phyloP scores from a whole-genome alignment of 495 filamentous ascomycete genomes.

The Clavariopsis aquatica region DNA sequence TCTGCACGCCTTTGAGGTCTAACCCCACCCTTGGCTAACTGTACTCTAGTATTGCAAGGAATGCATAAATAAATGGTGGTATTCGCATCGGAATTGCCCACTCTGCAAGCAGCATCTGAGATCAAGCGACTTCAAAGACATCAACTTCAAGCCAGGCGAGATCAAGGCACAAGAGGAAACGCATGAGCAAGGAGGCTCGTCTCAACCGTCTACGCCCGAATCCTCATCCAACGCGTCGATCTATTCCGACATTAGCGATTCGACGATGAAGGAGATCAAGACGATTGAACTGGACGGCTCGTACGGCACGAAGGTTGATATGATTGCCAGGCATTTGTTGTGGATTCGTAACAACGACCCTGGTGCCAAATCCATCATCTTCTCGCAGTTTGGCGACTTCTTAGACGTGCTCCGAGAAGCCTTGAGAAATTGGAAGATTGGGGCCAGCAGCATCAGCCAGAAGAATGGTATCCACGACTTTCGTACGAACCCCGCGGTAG shows the following conservation, averaged over 20 bases:
- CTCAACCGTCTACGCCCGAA: slow-evolving; percentile 17
- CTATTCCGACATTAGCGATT: slow-evolving; percentile 72
- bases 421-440: slow-evolving; percentile 68
- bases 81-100: slow-evolving; percentile 42
- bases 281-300: slow-evolving; percentile 72
- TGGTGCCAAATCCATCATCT: slow-evolving; percentile 85
- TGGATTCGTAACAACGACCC: slow-evolving; percentile 85
- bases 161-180: slow-evolving; percentile 70
- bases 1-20: neutral
- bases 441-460: slow-evolving; percentile 64
- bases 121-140: slow-evolving; percentile 69
- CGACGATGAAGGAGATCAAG: slow-evolving; percentile 76
- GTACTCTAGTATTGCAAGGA: slow-evolving; percentile 71
- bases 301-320: slow-evolving; percentile 89
- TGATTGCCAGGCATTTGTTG: slow-evolving; percentile 70
- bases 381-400: slow-evolving; percentile 84
- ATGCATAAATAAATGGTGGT: slow-evolving; percentile 75
- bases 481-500: slow-evolving; percentile 69
- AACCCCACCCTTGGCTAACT: neutral
- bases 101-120: slow-evolving; percentile 71
- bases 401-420: slow-evolving; percentile 70
- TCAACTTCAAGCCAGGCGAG: slow-evolving; percentile 76
- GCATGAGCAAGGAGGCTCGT: slow-evolving; percentile 20
- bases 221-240: slow-evolving; percentile 53
- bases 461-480: slow-evolving; percentile 69